phyloP scores from a whole-genome alignment of 305 asterid species.

The Fraxinus xanthoxyloides region DNA sequence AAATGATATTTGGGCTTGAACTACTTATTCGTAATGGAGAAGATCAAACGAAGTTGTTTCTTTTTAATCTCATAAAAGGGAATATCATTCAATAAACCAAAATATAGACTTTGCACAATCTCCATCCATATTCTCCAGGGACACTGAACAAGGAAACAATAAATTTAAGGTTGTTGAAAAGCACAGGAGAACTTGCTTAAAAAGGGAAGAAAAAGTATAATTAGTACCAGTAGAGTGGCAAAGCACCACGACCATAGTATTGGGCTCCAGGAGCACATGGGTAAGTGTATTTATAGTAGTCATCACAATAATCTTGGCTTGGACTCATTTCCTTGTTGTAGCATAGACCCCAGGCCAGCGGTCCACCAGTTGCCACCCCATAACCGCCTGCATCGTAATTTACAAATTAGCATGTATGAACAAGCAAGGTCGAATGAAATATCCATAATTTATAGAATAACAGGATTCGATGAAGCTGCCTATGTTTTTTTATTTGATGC shows the following conservation, averaged over 20 bases:
- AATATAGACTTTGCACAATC: neutral
- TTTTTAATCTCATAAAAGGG: neutral
- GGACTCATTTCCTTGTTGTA: conserved; percentile 95
- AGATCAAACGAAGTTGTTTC: neutral
- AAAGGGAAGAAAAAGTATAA: neutral
- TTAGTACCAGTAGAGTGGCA: conserved; percentile 75
- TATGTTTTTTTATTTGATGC: neutral
- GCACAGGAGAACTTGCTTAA: neutral
- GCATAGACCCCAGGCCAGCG: conserved; percentile 73
- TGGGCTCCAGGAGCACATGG: conserved; percentile 77
- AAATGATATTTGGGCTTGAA: neutral
- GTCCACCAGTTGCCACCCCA: conserved; percentile 82
- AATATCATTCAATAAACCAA: neutral
- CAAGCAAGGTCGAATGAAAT: neutral
- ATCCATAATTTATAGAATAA: neutral
- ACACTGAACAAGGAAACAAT: neutral
- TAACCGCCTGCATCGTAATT: conserved; percentile 64
- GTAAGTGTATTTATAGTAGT: conserved; percentile 53
- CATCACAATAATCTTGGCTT: conserved; percentile 63
- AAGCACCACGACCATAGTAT: conserved; percentile 90
- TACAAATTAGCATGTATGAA: conserved; percentile 7
- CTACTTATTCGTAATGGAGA: neutral
- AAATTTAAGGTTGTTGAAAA: neutral
- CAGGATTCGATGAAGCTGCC: neutral
- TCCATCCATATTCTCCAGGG: conserved; percentile 15